Base-by-base conservation (phyloP, 129 eudicot species). In the Tagetes erecta region DNA sequence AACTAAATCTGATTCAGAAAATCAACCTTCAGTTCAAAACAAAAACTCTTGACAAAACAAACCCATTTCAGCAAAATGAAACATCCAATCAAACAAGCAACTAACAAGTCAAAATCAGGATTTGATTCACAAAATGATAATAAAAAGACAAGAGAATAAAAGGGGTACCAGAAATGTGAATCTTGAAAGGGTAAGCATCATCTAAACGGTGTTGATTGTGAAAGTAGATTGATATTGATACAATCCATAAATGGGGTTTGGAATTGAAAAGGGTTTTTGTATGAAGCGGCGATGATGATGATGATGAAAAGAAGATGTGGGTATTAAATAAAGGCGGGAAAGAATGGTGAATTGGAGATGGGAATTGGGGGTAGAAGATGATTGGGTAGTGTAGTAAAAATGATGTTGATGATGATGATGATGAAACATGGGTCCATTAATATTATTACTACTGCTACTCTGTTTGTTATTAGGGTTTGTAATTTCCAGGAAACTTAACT, bases 111-210 rank as follows among this genome's bases (percentile, higher is more conserved):
- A 20, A 20, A 20, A 20, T 20, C 27, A 20, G 27, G 27, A 20
- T 20, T 20, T 20, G 27, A 20, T 20, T 20, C 27, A 20, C 27
- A 20, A 20, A 20, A 20, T 20, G 27, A 20, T 20, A 20, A 20
- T 20, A 20, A 53, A 37, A 76, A 55, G 55, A 34, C 73, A 39
- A 67, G 42, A 36, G 71, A 45, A 59, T 2, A 35, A 8, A 20
- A 20, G 27, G 27, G 60, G 59, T 74, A 60, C 42, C 8, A 11
- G 42, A 64, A 40, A 37, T 12, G 33, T 58, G 63, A 68, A 68
- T 77, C 70, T 57, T 45, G 69, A 44, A 51, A 51, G 45, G 67
- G 46, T 52, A 52, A 76, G 45, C 81, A 68, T 76, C 14, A 68
- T 76, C 27, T 20, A 20, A 20, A 20, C 75, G 8, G 47, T 42